Evolutionary conservation across 2,329 filamentous ascomycete genomes (phyloP).

Genomic region (Fusarium vanettenii): DNA sequence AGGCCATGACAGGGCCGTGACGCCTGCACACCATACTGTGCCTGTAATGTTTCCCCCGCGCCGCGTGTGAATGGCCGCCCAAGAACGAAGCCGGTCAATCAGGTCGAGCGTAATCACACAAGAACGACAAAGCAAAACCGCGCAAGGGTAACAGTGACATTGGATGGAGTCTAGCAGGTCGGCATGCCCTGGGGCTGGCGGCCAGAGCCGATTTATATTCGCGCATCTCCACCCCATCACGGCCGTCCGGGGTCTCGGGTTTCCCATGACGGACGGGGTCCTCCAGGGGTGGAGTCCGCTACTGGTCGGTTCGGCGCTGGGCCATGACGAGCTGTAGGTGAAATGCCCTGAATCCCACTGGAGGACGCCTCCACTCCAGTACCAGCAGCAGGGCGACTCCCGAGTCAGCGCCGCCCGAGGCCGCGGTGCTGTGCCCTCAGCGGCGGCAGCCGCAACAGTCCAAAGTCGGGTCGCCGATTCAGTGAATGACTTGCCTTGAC

Average conservation of each 20-base stretch:
- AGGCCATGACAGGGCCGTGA: slow-evolving; percentile 13
- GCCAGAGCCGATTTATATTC: slow-evolving; percentile 50
- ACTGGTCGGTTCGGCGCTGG: background rate
- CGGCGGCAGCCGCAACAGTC: background rate
- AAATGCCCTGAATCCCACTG: slow-evolving; percentile 31
- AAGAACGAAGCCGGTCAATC: slow-evolving; percentile 3
- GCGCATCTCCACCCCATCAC: slow-evolving; percentile 49
- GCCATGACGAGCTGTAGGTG: background rate
- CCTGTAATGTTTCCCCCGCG: background rate
- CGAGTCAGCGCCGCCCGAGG: slow-evolving; percentile 21
- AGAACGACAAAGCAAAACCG: slow-evolving; percentile 7
- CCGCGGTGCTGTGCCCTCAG: background rate
- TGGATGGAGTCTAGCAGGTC: slow-evolving; percentile 26
- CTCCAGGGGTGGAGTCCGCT: slow-evolving; percentile 15
- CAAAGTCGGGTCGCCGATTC: background rate
- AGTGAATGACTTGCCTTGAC: slow-evolving; percentile 9
- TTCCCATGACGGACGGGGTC: slow-evolving; percentile 15
- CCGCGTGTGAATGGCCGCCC: background rate
- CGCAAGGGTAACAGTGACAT: slow-evolving; percentile 27
- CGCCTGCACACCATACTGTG: background rate
- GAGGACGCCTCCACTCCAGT: background rate
- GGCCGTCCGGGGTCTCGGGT: slow-evolving; percentile 29
- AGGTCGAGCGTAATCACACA: slow-evolving; percentile 1
- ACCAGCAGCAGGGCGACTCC: background rate
- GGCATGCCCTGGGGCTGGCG: slow-evolving; percentile 19